phyloP scores from a whole-genome alignment of 2,329 filamentous ascomycete genomes.

The Seiridium cupressi region DNA sequence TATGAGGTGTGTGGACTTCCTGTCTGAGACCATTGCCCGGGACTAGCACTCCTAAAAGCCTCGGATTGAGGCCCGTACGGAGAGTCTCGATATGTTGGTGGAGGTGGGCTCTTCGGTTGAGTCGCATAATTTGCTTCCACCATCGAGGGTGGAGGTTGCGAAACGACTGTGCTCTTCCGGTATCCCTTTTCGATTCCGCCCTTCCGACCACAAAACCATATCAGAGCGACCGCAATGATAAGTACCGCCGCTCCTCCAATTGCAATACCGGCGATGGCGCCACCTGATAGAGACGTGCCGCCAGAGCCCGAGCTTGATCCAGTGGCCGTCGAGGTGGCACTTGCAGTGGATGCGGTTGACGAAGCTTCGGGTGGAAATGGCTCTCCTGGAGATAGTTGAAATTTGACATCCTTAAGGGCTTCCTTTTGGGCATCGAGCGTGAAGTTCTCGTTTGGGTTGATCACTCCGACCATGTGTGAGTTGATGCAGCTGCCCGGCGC shows the following conservation, averaged over 20 bases:
- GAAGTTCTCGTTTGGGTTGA: constrained; percentile 61
- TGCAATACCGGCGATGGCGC: constrained; percentile 59
- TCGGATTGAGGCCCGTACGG: constrained; percentile 9
- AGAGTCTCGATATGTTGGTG: constrained; percentile 7
- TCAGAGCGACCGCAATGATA: constrained; percentile 38
- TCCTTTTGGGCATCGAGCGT: constrained; percentile 46
- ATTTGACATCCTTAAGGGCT: constrained; percentile 45
- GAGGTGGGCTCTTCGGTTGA: constrained; percentile 13
- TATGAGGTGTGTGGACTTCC: constrained; percentile 17
- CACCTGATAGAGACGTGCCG: constrained; percentile 30
- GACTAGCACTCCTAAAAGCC: constrained; percentile 13
- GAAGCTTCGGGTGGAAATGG: constrained; percentile 44
- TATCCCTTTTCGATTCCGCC: constrained; percentile 36
- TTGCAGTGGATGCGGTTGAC: constrained; percentile 17
- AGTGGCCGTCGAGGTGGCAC: constrained; percentile 13
- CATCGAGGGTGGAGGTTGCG: constrained; percentile 15
- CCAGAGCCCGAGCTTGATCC: constrained; percentile 3
- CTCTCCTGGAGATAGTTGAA: constrained; percentile 56
- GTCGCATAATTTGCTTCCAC: constrained; percentile 23
- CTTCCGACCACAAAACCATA: constrained; percentile 46
- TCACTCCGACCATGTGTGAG: constrained; percentile 72
- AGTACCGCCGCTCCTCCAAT: constrained; percentile 49
- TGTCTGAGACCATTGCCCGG: constrained; percentile 11
- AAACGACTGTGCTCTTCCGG: constrained; percentile 19
- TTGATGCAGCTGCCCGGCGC: constrained; percentile 63